Base-by-base conservation (phyloP, 176 grass and related monocot species). In the Olyra latifolia region DNA sequence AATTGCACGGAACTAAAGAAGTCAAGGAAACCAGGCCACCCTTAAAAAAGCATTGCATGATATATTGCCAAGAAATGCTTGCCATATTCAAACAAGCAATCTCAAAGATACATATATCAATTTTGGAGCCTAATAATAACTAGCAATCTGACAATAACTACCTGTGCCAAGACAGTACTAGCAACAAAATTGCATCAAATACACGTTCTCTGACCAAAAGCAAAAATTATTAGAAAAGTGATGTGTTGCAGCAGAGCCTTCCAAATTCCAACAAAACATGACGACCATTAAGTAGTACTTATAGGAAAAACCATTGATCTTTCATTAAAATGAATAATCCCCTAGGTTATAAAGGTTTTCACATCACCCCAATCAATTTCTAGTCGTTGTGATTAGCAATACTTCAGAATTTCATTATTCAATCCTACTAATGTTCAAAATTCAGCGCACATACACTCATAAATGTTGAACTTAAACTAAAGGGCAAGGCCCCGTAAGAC, bases 1-100 rank as follows among this genome's bases (percentile, higher is more conserved):
- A 59, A 13, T 60, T 69, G 27, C 30, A 54, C 54, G 59, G 54
- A 76, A 80, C 42, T 84, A 24, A 52, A 61, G 23, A 5, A 61
- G 15, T 41, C 0, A 6, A 70, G 53, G 13, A 75, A 76, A 58
- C 10, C 35, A 32, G 10, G 30, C 3, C 16, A 58, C 56, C 20
- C 30, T 70, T 10, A 29, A 43, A 64, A 27, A 17, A 70, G 17
- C 69, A 70, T 25, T 22, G 45, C 19, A 57, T 29, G 65, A 57
- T 58, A 58, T n/a, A 32, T 58, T 11, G 28, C 47, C 48, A 73
- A 73, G 11, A 30, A 55, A 42, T 25, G 12, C 30, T 8, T 54
- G 46, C 14, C 14, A 67, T 2, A 2, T 66, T 19, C 25, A 79
- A 66, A 46, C 19, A 72, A 47, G 25, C 4, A 20, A 69, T 41